Conservation (phyloP, 306 rosid species). For the Castanea crenata region DNA sequence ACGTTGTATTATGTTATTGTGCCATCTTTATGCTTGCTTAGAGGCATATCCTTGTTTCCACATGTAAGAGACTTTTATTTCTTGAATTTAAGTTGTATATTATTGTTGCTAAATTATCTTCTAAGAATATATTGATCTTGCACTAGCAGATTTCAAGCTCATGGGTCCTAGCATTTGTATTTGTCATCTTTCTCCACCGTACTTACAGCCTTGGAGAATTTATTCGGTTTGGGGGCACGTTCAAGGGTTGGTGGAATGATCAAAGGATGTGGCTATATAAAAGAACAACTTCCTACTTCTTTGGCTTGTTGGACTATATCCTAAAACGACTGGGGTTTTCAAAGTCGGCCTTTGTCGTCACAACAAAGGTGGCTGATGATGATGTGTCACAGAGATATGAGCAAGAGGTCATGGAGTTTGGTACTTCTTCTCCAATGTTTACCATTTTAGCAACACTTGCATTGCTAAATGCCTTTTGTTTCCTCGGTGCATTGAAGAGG, state of each 20-base stretch:
- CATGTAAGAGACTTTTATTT: not conserved
- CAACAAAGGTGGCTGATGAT: not conserved
- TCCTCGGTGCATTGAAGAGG: not conserved
- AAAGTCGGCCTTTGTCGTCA: not conserved
- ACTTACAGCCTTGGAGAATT: not conserved
- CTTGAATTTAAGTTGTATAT: not conserved
- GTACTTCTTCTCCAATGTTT: not conserved
- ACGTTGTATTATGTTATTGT: not conserved
- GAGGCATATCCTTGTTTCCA: slow-evolving; percentile 7
- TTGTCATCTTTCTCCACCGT: not conserved
- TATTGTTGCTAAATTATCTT: not conserved
- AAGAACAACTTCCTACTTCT: not conserved
- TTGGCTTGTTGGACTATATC: not conserved
- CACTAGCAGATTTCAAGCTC: not conserved
- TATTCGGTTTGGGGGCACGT: not conserved
- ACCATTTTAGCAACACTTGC: not conserved
- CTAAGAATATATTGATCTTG: not conserved
- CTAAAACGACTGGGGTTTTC: not conserved
- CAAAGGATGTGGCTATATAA: not conserved
- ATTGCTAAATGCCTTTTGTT: not conserved
- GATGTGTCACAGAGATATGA: not conserved
- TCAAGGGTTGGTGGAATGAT: not conserved
- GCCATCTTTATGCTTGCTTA: slow-evolving; percentile 2
- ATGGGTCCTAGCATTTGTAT: not conserved
- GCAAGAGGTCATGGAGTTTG: not conserved